Conservation (phyloP, 78 protist species). For the Dictyostelium firmibasis region DNA sequence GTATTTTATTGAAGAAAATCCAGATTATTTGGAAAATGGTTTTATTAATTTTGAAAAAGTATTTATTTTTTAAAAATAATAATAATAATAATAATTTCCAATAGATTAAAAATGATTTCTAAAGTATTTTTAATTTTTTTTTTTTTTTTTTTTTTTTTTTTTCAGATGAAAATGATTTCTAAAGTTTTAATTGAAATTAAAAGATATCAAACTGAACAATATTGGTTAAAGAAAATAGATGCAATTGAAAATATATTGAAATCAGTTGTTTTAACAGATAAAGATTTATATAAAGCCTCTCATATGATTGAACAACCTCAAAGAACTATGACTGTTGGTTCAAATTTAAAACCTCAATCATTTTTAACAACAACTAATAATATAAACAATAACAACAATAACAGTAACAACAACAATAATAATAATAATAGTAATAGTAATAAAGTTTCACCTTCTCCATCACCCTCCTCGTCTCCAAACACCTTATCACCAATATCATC, state of each 20-base stretch:
- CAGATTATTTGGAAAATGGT: constrained; percentile 33
- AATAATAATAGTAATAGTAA: background rate
- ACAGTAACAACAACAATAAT: too few relatives aligned
- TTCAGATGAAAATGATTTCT: constrained; percentile 54
- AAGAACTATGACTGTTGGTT: constrained; percentile 22
- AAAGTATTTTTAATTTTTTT: too few relatives aligned
- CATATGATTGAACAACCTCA: constrained; percentile 36
- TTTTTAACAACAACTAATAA: background rate
- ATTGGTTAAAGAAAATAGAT: constrained; percentile 42
- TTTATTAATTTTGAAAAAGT: constrained; percentile 47
- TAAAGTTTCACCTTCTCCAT: background rate
- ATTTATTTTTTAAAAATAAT: too few relatives aligned
- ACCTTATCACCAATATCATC: background rate
- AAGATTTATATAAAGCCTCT: constrained; percentile 57
- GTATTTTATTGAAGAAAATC: constrained; percentile 49
- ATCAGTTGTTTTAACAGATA: constrained; percentile 34
- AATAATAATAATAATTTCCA: too few relatives aligned
- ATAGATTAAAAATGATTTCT: too few relatives aligned
- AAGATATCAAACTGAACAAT: constrained; percentile 63
- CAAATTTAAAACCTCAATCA: background rate
- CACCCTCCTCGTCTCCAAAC: background rate
- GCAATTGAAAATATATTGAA: constrained; percentile 24
- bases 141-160: background rate
- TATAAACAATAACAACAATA: too few relatives aligned
- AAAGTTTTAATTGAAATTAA: constrained; percentile 52